These are phyloP conservation scores for Dalbergia cochinchinensis DNA, from an alignment of 306 rosid genomes.

Conservation along the genomic window DNA sequence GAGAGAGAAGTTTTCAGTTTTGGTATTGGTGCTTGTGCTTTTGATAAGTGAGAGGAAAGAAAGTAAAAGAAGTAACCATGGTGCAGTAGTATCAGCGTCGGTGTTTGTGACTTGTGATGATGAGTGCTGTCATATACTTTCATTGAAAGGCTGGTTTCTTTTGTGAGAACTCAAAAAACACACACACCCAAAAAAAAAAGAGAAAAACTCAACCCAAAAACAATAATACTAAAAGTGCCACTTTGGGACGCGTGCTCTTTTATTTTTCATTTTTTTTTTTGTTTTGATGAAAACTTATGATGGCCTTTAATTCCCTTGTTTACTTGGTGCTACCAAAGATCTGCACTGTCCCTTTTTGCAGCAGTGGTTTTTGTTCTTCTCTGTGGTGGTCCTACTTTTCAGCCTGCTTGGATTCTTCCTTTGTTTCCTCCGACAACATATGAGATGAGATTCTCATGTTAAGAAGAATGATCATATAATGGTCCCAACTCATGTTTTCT, in stretches of 20 bases:
- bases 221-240: slow-evolving; percentile 42
- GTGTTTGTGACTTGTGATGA: slow-evolving; percentile 35
- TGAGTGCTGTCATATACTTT: slow-evolving; percentile 50
- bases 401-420: slow-evolving; percentile 52
- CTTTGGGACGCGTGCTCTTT: slow-evolving; percentile 83
- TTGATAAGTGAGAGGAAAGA: slow-evolving; percentile 34
- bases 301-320: slow-evolving; percentile 44
- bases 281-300: slow-evolving; percentile 57
- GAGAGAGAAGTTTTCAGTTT: slow-evolving; percentile 37
- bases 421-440: slow-evolving; percentile 47
- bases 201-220: slow-evolving; percentile 59
- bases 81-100: slow-evolving; percentile 38
- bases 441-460: slow-evolving; percentile 47
- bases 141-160: slow-evolving; percentile 91
- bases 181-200: neutral
- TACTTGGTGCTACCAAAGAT: slow-evolving; percentile 56
- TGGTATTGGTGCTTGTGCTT: slow-evolving; percentile 47
- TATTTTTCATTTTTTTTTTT: no score
- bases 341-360: slow-evolving; percentile 62
- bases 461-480: neutral
- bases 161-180: slow-evolving; percentile 29
- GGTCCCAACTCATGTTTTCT: slow-evolving; percentile 16
- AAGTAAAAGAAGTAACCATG: neutral
- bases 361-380: slow-evolving; percentile 57
- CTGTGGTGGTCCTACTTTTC: slow-evolving; percentile 63